phyloP scores from a whole-genome alignment of 176 grass and related monocot species.

The Oryza punctata region DNA sequence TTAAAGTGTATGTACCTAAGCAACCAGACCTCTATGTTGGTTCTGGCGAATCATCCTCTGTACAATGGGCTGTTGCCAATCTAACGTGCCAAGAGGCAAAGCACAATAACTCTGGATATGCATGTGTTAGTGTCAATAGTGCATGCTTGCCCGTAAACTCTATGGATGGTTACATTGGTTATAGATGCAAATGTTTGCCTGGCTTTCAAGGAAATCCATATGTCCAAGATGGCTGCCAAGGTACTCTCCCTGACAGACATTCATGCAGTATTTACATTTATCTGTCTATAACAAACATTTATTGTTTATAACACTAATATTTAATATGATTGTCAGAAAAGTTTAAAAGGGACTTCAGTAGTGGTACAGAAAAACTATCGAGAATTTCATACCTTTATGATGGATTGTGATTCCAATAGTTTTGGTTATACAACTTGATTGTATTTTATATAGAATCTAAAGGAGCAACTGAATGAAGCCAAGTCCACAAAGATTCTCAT shows the following conservation, averaged over 20 bases:
- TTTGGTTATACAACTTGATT: too few relatives aligned
- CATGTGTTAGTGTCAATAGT: constrained; percentile 20
- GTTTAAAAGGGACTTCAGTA: not conserved
- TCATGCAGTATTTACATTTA: not conserved
- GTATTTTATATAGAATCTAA: too few relatives aligned
- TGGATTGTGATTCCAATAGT: too few relatives aligned
- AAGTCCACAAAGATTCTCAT: too few relatives aligned
- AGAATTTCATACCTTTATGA: too few relatives aligned
- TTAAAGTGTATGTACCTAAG: not conserved
- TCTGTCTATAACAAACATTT: too few relatives aligned
- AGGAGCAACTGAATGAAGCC: too few relatives aligned
- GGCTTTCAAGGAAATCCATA: not conserved
- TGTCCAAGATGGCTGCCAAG: not conserved
- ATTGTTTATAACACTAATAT: not conserved
- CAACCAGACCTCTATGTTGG: not conserved
- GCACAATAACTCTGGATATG: not conserved
- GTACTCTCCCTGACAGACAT: not conserved
- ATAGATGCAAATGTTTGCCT: not conserved
- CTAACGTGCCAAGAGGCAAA: constrained; percentile 12
- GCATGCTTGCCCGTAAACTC: not conserved
- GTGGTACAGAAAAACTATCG: too few relatives aligned
- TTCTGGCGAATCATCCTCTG: not conserved
- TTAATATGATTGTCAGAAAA: too few relatives aligned
- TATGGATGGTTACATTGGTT: not conserved
- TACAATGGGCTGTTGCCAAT: constrained; percentile 18